Conservation (phyloP, 2,329 filamentous ascomycete genomes). For the Chaetomiaceae sp. region DNA sequence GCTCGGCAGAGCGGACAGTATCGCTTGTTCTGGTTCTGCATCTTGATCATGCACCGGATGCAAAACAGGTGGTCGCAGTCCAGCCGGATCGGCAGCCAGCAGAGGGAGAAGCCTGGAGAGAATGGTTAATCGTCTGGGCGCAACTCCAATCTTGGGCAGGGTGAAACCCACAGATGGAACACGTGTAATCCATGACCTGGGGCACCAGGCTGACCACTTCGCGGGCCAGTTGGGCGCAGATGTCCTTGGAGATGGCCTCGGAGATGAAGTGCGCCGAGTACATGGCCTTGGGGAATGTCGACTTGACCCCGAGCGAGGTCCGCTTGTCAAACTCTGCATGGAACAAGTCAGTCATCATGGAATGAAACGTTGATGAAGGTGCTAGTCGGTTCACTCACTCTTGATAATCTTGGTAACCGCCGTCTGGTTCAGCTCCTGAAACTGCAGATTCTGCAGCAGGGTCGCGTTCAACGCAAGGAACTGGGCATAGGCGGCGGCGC, state of each 20-base stretch:
- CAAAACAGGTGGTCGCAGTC: constrained; percentile 76
- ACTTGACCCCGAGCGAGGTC: constrained; percentile 66
- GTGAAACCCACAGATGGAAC: constrained; percentile 23
- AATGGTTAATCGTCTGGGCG: neutral
- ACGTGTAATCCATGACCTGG: constrained; percentile 71
- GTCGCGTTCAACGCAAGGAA: constrained; percentile 71
- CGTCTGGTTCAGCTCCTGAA: constrained; percentile 76
- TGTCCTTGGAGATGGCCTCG: constrained; percentile 65
- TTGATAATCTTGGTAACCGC: constrained; percentile 83
- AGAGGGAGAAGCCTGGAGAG: constrained; percentile 58
- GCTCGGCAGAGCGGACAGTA: constrained; percentile 74
- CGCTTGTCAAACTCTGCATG: constrained; percentile 75
- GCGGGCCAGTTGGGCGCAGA: constrained; percentile 69
- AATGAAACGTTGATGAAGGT: too few relatives aligned
- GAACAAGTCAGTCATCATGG: too few relatives aligned
- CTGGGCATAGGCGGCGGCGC: constrained; percentile 57
- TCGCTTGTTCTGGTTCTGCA: constrained; percentile 65
- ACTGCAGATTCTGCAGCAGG: constrained; percentile 75
- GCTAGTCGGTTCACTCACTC: constrained; percentile 48
- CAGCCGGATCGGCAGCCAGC: constrained; percentile 77
- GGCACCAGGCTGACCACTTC: constrained; percentile 71
- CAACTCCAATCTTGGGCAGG: neutral
- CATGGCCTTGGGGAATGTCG: constrained; percentile 57
- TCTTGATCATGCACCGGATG: constrained; percentile 75
- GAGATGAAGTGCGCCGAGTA: constrained; percentile 58